Conservation (phyloP, 2,329 filamentous ascomycete species). For the Incumbomyces lentus region DNA sequence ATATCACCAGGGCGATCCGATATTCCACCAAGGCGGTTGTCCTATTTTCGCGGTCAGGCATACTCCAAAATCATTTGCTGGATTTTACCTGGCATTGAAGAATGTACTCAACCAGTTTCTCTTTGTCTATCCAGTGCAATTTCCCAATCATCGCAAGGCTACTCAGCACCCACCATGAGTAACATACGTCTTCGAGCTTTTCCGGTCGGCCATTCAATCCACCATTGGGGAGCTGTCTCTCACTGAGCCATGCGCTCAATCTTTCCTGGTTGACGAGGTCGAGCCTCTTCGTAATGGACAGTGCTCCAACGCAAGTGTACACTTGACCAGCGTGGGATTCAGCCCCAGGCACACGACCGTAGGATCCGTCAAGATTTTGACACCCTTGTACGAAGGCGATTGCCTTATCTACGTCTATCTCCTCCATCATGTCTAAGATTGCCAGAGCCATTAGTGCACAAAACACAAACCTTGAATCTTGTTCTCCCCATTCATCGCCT, state of each 20-base stretch:
- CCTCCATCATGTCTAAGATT: constrained; percentile 60
- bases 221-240: constrained; percentile 76
- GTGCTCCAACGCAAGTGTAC: constrained; percentile 81
- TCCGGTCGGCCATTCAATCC: constrained; percentile 91
- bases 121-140: constrained; percentile 84
- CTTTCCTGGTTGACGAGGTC: constrained; percentile 75
- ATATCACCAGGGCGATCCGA: constrained; percentile 85
- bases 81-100: constrained; percentile 60
- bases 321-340: constrained; percentile 95
- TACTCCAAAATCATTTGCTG: background rate
- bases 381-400: constrained; percentile 71
- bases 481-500: constrained; percentile 93
- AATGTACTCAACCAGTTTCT: constrained; percentile 71
- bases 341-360: constrained; percentile 77
- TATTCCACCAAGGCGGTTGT: constrained; percentile 71
- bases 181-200: constrained; percentile 93
- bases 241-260: constrained; percentile 81
- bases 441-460: constrained; percentile 83
- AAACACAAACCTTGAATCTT: constrained; percentile 90
- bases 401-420: constrained; percentile 71
- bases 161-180: constrained; percentile 97
- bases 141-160: constrained; percentile 81
- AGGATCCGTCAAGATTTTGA: constrained; percentile 89
- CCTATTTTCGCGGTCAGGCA: constrained; percentile 33
- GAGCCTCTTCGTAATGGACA: constrained; percentile 71